These are phyloP conservation scores for Alternaria conjuncta DNA, from an alignment of 2,329 filamentous ascomycete genomes.

Conservation along the genomic window DNA sequence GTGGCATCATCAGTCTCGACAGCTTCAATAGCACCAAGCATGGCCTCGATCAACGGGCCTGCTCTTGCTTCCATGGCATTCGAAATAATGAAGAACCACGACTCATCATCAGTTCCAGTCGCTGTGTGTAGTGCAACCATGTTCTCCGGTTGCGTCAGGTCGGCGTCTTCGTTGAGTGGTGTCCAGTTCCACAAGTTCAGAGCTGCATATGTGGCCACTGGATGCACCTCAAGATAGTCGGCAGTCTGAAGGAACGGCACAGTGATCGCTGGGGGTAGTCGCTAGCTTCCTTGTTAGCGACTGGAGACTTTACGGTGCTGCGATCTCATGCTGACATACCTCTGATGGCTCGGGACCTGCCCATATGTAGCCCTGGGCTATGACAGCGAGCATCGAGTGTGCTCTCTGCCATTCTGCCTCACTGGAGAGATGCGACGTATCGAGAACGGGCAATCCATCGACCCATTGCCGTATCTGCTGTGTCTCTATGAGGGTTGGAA, in stretches of 20 bases:
- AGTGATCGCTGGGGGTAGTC: constrained; percentile 40
- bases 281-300: constrained; percentile 24
- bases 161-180: constrained; percentile 21
- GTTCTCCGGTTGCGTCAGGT: constrained; percentile 38
- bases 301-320: background rate
- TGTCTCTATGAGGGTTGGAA: constrained; percentile 77
- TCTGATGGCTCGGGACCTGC: constrained; percentile 72
- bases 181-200: constrained; percentile 47
- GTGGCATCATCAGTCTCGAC: constrained; percentile 47
- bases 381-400: constrained; percentile 73
- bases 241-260: constrained; percentile 37
- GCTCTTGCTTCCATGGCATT: constrained; percentile 61
- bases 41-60: constrained; percentile 52
- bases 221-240: constrained; percentile 42
- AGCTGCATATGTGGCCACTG: constrained; percentile 44
- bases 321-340: constrained; percentile 52
- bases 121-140: constrained; percentile 38
- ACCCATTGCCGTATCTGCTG: constrained; percentile 75
- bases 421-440: constrained; percentile 73
- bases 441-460: constrained; percentile 75
- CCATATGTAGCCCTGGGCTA: constrained; percentile 83
- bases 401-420: constrained; percentile 85
- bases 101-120: constrained; percentile 45
- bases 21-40: constrained; percentile 57
- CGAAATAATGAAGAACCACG: constrained; percentile 59